Base-by-base conservation (phyloP, 208 protist genomes). In the Angomonas deanei region DNA sequence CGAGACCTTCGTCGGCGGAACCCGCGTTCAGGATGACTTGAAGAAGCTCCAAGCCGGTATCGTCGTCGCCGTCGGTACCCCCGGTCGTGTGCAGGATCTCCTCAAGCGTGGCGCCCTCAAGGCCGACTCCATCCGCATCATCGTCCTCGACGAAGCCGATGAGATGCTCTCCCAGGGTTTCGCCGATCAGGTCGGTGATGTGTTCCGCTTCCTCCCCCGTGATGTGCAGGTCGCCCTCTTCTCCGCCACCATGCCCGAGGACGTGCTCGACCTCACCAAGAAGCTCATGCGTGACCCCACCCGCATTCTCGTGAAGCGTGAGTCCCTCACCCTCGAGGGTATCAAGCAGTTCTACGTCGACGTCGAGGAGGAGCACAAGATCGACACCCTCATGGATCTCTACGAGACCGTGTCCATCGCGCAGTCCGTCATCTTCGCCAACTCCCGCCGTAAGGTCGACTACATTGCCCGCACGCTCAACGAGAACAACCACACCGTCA, bases 321-420 rank as follows among this genome's bases (percentile, higher is more conserved):
- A 99, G 83, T 97, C 97, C 75, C 84, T 99, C 26, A 99, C 98
- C 48, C 93, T 99, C 8, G 98, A 99, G 65, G 98, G 98, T 77
- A 99, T 99, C 78, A 98, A 98, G 73, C 98, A 99, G 83, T 99
- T 99, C 85, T 99, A 97, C 81, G 93, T 99, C 49, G 82, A 86
- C 57, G 98, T 96, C 59, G 82, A 97, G 69, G 90, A 96, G 76
- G 92, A 98, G 59, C 98, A 98, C 93, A 99, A 99, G 84, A 88
- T 99, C 19, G 96, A 99, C 57, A 99, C 97, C 2, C 89, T 99
- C 5, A 92, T 92, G 83, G 92, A 97, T 66, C 81, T 97, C 64
- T 97, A 96, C 89, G 80, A 96, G 68, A 88, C 82, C 28, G 86
- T 97, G 32, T 91, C 83, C 57, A 96, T 97, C 55, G 85, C 93